Evolutionary conservation across 2,329 filamentous ascomycete species (phyloP), one percentile per base, ranked within the genome.

Genomic region (Ophiostoma piceae): DNA sequence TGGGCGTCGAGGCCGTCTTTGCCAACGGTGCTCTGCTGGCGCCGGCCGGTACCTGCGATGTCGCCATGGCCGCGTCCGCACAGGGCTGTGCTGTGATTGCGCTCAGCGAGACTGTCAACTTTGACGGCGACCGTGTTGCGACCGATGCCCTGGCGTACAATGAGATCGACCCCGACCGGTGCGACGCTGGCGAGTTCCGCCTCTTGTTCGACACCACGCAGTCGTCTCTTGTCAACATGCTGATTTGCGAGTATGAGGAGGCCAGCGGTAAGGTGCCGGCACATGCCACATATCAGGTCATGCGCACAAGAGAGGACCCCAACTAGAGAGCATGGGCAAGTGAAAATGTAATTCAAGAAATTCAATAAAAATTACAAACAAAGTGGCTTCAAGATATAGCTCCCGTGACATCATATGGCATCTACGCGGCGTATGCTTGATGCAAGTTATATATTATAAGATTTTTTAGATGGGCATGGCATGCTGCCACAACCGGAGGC

Each of bases 71-170:
- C 0, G 94, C 94, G 6, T 87, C 89, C 68, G 87, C 91, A 70
- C 84, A 88, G 26, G 89, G 90, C 71, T 87, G 94, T 51, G 91
- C 92, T 0, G 92, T 98, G 71, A 89, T 96, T 43, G 92, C 96
- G 2, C 90, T 96, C 71, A 97, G 92, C 79, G 94, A 98, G 81
- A 95, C 91, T 3, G 89, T 98, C 81, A 99, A 98, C 80, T 97
- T 98, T 78, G 91, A 95, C 76, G 39, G 86, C 81, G 89, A 92
- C 75, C 90, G 92, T 71, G 92, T 97, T 12, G 91, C 92, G 7
- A 87, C 96, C 16, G 95, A 98, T 80, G 94, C 92, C 32, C 92
- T 98, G 74, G 94, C 95, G 60, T 90, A 92, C 76, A 99, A 99
- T 78, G 95, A 99, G 82, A 90, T 97, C 72, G 93, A 80, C 85